Percentiles rank a stretch among this genome's conserved stretches.
Evolutionary conservation across 1,284 basidiomycete genomes (phyloP).

Genomic region (Hortiboletus rubellus): DNA sequence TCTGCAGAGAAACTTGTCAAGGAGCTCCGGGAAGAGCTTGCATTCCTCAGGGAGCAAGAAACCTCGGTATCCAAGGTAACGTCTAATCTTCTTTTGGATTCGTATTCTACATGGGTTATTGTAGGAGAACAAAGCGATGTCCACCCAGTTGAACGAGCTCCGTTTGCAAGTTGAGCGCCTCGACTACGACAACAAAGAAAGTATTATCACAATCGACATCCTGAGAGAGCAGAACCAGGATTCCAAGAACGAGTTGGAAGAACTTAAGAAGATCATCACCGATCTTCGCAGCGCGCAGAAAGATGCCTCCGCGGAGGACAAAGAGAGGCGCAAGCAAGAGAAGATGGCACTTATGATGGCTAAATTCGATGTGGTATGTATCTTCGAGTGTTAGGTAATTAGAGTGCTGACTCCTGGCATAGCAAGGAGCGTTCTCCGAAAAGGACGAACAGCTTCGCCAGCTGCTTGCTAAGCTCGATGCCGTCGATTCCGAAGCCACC

Average conservation of each 20-base stretch:
- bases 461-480: constrained; percentile 81
- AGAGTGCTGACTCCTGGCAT: constrained; percentile 15
- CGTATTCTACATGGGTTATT: constrained; percentile 11
- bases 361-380: constrained; percentile 88
- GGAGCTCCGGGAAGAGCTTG: constrained; percentile 83
- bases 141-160: constrained; percentile 88
- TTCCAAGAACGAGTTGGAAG: constrained; percentile 86
- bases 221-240: constrained; percentile 95
- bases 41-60: constrained; percentile 93
- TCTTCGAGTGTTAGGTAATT: constrained; percentile 1
- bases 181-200: constrained; percentile 95
- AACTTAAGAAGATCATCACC: constrained; percentile 79
- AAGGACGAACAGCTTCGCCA: constrained; percentile 91
- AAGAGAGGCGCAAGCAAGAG: constrained; percentile 98
- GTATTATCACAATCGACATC: constrained; percentile 92
- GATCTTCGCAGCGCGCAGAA: constrained; percentile 83
- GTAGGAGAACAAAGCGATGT: constrained; percentile 91
- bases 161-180: constrained; percentile 90
- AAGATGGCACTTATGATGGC: constrained; percentile 99
- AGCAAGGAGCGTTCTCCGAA: constrained; percentile 89
- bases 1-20: constrained; percentile 79
- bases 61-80: constrained; percentile 68
- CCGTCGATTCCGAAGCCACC: constrained; percentile 59
- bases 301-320: constrained; percentile 88
- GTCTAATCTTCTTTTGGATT: constrained; percentile 5